phyloP scores from a whole-genome alignment of 2,329 filamentous ascomycete genomes.

The Fusarium sterilihyphosum region DNA sequence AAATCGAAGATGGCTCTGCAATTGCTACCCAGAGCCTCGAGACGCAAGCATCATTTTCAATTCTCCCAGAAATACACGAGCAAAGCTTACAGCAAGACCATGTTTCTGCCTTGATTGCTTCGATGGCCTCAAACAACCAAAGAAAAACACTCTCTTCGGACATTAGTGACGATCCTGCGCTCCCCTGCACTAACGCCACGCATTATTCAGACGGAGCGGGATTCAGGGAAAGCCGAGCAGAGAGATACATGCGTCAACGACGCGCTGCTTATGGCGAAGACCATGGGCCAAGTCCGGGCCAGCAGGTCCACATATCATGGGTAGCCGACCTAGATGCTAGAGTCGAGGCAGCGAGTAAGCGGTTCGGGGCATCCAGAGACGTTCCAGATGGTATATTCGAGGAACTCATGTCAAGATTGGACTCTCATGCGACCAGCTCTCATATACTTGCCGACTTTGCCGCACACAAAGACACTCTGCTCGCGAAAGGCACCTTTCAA shows the following conservation, averaged over 20 bases:
- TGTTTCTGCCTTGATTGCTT: background rate
- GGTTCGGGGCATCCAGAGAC: accelerated
- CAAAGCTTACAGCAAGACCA: background rate
- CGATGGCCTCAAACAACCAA: background rate
- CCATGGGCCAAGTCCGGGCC: background rate
- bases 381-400: background rate
- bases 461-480: background rate
- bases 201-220: background rate
- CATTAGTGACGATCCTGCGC: background rate
- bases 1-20: background rate
- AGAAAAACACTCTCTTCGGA: background rate
- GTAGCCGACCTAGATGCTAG: background rate
- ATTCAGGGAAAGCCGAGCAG: background rate
- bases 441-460: background rate
- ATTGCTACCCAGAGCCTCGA: background rate
- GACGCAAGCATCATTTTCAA: background rate
- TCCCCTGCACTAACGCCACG: background rate
- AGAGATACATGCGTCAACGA: background rate
- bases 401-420: background rate
- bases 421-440: background rate
- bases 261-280: background rate
- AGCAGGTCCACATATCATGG: background rate
- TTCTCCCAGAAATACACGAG: background rate
- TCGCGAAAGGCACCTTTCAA: background rate
- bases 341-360: background rate